Evolutionary conservation across 2,329 filamentous ascomycete genomes (phyloP), one percentile per base, ranked within the genome.

Genomic region (Penicillium sclerotigenum): DNA sequence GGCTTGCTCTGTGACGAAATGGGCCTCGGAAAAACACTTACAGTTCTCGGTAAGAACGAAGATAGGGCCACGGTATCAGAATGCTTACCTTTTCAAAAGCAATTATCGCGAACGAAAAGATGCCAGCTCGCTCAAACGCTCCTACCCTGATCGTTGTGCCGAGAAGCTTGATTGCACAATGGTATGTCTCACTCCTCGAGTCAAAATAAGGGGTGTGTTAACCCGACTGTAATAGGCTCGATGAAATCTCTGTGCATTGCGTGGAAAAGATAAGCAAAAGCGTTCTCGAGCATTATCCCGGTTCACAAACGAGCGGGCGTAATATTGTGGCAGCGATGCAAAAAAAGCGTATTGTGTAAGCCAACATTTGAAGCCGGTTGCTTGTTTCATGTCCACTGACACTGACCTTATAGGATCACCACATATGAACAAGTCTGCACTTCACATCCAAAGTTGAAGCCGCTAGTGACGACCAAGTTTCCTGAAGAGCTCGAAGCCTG

Each of bases 1-100:
- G 75, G 75, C 0, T 62, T 77, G 18, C 64, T 75, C 1, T 73
- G 71, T 29, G 75, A 77, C 49, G 67, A 70, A 10, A 77, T 77
- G 75, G 75, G 75, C 0, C 70, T 76, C 28, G 75, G 75, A 1
- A 77, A 77, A 57, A 75, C 73, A 0, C 65, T 75, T 3, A 69
- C 72, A 51, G 66, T 69, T 37, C 65, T 76, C 38, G 67, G 68
- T 72, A 63, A 36, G 33, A 52, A 28, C 31, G 1, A n/a, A 20
- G 4, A 7, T 38, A 36, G 2, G 2, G 11, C 2, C n/a, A 14
- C 10, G 5, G 13, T 16, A 0, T 31, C 9, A 10, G 5, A 11
- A 28, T 16, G 9, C 45, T 45, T 18, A 53, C 58, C 56, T 50
- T 29, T 52, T 41, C 16, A 42, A 14, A 47, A 71, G 72, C 72